A percentile compares a stretch with the other conserved stretches of the same genome.
phyloP scores from a whole-genome alignment of 2,329 filamentous ascomycete genomes.

The Rutstroemia sp. region DNA sequence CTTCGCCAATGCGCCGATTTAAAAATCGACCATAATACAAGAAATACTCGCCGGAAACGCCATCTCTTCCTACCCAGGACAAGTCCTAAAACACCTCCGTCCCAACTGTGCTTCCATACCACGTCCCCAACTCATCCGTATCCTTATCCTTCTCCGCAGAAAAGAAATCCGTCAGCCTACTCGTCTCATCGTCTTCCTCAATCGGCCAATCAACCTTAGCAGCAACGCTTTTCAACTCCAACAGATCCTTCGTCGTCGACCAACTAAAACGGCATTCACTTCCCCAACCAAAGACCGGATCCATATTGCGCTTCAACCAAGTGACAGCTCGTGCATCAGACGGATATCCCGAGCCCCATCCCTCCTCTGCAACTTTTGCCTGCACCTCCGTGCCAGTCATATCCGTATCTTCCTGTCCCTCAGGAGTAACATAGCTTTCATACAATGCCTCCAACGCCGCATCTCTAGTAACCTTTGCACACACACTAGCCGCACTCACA shows the following conservation, averaged over 20 bases:
- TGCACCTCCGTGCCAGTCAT: constrained; percentile 19
- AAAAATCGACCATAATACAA: background rate
- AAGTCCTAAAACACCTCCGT: constrained; percentile 25
- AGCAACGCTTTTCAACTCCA: constrained; percentile 55
- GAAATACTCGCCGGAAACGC: background rate
- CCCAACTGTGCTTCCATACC: constrained; percentile 57
- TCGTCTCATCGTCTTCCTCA: constrained; percentile 61
- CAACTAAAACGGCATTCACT: constrained; percentile 90
- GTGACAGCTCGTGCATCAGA: constrained; percentile 71
- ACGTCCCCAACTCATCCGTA: constrained; percentile 59
- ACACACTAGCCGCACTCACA: constrained; percentile 89
- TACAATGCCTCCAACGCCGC: constrained; percentile 78
- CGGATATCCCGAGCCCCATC: constrained; percentile 92
- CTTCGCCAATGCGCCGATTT: background rate
- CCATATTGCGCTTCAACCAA: constrained; percentile 83
- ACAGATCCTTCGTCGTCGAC: constrained; percentile 89
- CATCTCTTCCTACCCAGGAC: background rate
- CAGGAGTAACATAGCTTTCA: constrained; percentile 28
- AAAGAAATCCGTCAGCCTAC: constrained; percentile 73
- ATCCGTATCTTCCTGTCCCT: constrained; percentile 23
- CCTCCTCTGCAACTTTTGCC: constrained; percentile 32
- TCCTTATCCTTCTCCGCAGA: constrained; percentile 27
- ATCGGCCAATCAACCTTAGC: constrained; percentile 78
- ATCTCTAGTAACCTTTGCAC: constrained; percentile 93
- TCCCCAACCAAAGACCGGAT: constrained; percentile 93